Percentiles rank a stretch among this genome's conserved stretches.
Evolutionary conservation across 257 asterid species (phyloP).

Genomic region (Fraxinus cuspidata): DNA sequence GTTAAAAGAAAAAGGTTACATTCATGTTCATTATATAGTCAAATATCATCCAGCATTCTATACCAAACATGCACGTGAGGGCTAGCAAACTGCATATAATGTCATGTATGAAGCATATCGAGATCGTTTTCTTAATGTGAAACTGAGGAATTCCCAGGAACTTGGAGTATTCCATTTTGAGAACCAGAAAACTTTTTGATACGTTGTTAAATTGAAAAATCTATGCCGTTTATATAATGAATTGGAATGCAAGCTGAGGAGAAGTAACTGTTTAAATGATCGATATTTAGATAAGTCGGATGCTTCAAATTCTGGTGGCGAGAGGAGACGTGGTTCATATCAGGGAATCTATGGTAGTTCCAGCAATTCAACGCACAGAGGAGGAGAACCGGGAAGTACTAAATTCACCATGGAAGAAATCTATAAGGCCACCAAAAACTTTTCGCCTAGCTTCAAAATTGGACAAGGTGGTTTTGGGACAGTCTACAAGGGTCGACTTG

Average conservation of each 20-base stretch:
- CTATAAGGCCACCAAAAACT: constrained; percentile 70
- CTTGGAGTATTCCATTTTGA: background rate
- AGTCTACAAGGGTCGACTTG: constrained; percentile 75
- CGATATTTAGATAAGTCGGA: constrained; percentile 33
- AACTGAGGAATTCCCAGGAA: background rate
- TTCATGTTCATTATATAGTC: no score
- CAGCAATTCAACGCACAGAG: constrained; percentile 44
- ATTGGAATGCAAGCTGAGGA: constrained; percentile 8
- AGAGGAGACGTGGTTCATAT: constrained; percentile 45
- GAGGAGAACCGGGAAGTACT: constrained; percentile 52
- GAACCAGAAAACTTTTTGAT: background rate
- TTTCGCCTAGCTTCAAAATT: constrained; percentile 76
- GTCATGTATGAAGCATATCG: background rate
- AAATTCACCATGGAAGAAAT: constrained; percentile 73
- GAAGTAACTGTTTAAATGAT: constrained; percentile 17
- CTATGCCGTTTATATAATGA: background rate
- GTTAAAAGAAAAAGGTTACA: no score
- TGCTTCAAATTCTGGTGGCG: constrained; percentile 53
- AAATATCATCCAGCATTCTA: no score
- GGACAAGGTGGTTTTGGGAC: constrained; percentile 99
- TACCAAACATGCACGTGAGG: no score
- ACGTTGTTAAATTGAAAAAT: background rate
- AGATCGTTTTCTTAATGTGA: background rate
- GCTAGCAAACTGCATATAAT: no score
- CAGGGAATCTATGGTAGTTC: constrained; percentile 55